A percentile compares a stretch with the other conserved stretches of the same genome.
Evolutionary conservation across 1,284 basidiomycete species (phyloP).

Genomic region (Trametes versicolor): DNA sequence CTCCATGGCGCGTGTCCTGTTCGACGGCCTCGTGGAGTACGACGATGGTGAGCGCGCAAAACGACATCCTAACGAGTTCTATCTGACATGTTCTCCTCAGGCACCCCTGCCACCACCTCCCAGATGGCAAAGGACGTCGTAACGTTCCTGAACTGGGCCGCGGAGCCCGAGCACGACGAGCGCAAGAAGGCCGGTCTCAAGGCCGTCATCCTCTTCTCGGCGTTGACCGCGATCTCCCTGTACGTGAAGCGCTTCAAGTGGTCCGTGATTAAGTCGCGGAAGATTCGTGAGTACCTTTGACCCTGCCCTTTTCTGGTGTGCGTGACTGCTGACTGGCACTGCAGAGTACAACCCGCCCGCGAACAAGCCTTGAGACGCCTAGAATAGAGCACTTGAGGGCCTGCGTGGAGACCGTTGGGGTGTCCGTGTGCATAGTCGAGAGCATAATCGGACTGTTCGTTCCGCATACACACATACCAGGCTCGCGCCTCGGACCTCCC

Average conservation of each 20-base stretch:
- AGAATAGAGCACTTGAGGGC: constrained; percentile 31
- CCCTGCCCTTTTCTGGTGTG: background rate
- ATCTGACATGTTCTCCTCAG: constrained; percentile 48
- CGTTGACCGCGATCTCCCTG: constrained; percentile 83
- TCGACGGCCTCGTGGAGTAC: constrained; percentile 95
- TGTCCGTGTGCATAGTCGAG: constrained; percentile 33
- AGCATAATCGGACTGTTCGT: constrained; percentile 31
- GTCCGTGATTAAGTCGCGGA: constrained; percentile 91
- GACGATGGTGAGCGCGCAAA: constrained; percentile 75
- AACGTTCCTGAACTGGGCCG: constrained; percentile 94
- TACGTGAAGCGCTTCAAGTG: constrained; percentile 98
- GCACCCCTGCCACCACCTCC: constrained; percentile 96
- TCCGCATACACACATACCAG: constrained; percentile 20
- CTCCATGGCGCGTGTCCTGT: constrained; percentile 97
- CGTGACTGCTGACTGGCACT: constrained; percentile 29
- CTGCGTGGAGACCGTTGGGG: constrained; percentile 24
- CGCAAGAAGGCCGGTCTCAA: constrained; percentile 97
- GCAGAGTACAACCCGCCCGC: constrained; percentile 65
- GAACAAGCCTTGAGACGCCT: constrained; percentile 45
- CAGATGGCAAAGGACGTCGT: constrained; percentile 99
- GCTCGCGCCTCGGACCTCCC: background rate
- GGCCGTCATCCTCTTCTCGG: constrained; percentile 90
- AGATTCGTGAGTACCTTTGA: constrained; percentile 73
- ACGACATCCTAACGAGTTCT: constrained; percentile 5
- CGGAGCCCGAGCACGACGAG: constrained; percentile 98